Conservation (phyloP, 192 early-diverging fungal genomes). For the Backusella australiensis region DNA sequence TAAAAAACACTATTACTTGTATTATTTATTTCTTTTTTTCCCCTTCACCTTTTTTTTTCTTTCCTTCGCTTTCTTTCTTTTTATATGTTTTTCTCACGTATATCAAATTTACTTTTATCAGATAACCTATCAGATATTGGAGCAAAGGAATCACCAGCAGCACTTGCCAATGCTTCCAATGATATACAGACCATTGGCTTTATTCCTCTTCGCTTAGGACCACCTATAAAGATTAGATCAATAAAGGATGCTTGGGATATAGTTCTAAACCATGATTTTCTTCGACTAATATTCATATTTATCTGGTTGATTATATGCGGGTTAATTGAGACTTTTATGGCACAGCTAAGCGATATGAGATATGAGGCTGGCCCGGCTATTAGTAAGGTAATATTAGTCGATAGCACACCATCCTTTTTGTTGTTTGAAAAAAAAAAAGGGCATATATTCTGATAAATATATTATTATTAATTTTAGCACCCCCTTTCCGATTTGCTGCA, state of each 20-base stretch:
- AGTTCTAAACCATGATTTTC: slow-evolving; percentile 28
- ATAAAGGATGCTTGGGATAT: slow-evolving; percentile 2
- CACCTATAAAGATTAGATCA: slow-evolving; percentile 19
- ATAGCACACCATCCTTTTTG: background rate
- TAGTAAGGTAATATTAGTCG: background rate
- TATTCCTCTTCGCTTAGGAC: slow-evolving; percentile 19
- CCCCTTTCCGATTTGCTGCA: slow-evolving; percentile 51
- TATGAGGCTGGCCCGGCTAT: slow-evolving; percentile 4
- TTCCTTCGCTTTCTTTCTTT: background rate
- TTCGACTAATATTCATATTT: slow-evolving; percentile 17
- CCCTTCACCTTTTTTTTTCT: background rate
- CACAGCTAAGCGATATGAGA: slow-evolving; percentile 27
- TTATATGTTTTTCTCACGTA: background rate
- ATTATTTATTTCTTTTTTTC: background rate
- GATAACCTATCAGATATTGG: background rate
- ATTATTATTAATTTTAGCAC: background rate
- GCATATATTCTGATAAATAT: background rate
- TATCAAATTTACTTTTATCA: slow-evolving; percentile 8
- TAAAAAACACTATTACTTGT: background rate
- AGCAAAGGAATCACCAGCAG: slow-evolving; percentile 2
- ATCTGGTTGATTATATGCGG: slow-evolving; percentile 26
- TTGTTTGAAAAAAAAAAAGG: background rate
- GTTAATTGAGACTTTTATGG: slow-evolving; percentile 23
- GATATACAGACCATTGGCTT: slow-evolving; percentile 18
- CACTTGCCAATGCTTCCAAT: background rate